Conservation (phyloP, 2,329 filamentous ascomycete genomes). For the Cladosporium austrohemisphaericum region DNA sequence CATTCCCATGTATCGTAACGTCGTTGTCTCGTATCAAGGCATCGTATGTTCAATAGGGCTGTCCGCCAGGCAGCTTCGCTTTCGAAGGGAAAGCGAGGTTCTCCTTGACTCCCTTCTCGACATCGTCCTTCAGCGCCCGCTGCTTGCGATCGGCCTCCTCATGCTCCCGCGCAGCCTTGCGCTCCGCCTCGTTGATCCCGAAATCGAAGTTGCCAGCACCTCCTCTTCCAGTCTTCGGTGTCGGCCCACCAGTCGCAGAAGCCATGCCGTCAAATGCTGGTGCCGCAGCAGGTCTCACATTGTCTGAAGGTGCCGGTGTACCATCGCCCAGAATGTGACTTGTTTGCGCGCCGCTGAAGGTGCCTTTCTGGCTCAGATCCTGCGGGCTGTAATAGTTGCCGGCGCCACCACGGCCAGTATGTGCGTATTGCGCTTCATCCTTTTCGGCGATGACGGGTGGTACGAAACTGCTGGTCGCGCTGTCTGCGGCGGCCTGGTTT, state of each 20-base stretch:
- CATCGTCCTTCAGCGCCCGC: conserved; percentile 31
- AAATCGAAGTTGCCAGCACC: conserved; percentile 48
- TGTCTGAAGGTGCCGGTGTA: conserved; percentile 13
- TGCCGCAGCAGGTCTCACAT: conserved; percentile 12
- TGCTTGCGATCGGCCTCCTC: conserved; percentile 28
- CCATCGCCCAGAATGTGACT: conserved; percentile 23
- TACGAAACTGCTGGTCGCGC: conserved; percentile 16
- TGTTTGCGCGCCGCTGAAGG: conserved; percentile 30
- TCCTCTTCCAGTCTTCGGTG: conserved; percentile 36
- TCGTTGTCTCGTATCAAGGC: neutral
- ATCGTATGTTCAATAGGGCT: conserved; percentile 22
- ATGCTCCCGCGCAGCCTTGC: conserved; percentile 25
- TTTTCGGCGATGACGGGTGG: conserved; percentile 17
- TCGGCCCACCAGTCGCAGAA: neutral
- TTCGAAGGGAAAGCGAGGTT: conserved; percentile 39
- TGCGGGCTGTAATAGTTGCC: conserved; percentile 47
- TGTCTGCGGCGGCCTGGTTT: conserved; percentile 27
- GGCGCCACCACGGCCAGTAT: conserved; percentile 44
- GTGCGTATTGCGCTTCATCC: conserved; percentile 37
- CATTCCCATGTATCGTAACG: neutral
- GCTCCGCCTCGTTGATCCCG: conserved; percentile 31
- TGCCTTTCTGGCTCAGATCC: conserved; percentile 37
- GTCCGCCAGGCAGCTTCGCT: conserved; percentile 35
- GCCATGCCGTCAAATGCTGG: conserved; percentile 5
- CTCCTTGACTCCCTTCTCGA: conserved; percentile 41